Base-by-base conservation (phyloP, 148 eudicot species). In the Rhododendron vialii region DNA sequence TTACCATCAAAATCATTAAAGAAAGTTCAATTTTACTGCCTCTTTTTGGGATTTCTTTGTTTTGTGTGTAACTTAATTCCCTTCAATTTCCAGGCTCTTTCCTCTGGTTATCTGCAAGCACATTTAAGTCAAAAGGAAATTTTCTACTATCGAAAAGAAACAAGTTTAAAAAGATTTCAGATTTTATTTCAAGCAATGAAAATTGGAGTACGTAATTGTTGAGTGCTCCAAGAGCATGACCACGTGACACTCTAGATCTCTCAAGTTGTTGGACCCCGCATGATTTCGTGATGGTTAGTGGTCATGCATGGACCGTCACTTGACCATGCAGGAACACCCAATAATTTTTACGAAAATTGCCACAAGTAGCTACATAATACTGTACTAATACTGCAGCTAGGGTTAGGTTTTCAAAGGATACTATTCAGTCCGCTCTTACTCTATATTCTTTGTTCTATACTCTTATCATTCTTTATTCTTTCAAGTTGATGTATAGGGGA, bases 381-480 rank as follows among this genome's bases (percentile, higher is more conserved):
- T 26, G 3, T n/a, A 65, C 74, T 26, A 1, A 10, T 13, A 79
- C 71, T 41, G 53, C 55, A 43, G 74, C 63, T 80, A 88, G 84
- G 77, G 80, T 71, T 83, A 65, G 90, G 86, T 84, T 78, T 83
- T 79, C 53, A 9, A 59, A n/a, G 33, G 33, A 67, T 9, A 18
- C 7, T 59, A 59, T 59, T 59, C 45, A 41, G 45, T 14, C 11
- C 14, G 17, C 65, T 57, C 6, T 65, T 67, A 11, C 12, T 48
- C 51, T 75, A 38, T 41, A 53, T 35, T 53, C 47, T 65, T 78
- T 82, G 53, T 69, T 83, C 50, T 24, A 83, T 53, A 38, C 45
- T 63, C 67, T 82, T 82, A 5, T 80, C 86, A 78, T 86, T 85
- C 84, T 86, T 80, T 86, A 82, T 80, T 84, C 51, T 35, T 83